Evolutionary conservation across 331 rosid genomes (phyloP), one percentile per base, ranked within the genome.

Genomic region (Spiraea crenata): DNA sequence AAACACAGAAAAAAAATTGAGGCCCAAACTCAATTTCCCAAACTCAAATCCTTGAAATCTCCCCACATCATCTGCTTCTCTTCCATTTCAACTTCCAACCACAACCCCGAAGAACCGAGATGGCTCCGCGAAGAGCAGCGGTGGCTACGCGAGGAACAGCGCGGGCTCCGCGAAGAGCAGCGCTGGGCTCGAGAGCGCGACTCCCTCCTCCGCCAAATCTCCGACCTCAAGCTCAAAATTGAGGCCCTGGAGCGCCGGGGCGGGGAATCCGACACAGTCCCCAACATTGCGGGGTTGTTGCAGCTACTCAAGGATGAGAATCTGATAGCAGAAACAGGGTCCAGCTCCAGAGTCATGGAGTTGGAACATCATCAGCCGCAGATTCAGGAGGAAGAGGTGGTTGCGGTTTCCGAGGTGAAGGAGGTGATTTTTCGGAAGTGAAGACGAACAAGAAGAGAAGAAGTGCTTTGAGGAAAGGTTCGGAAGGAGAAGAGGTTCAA

Each of bases 81-180:
- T 69, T 74, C 90, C 49, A 20, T 6, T 51, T 46, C 56, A 12
- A n/a, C 77, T 2, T 40, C 80, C 48, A n/a, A 49, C 50, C 40
- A 69, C 17, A 82, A 83, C 55, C 79, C 74, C 70, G 89, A 90
- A 52, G 90, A 87, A 51, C 45, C 75, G 58, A 88, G 89, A 1
- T 89, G 98, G 98, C 88, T 89, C 52, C 92, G 95, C 1, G 98
- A 93, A 42, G 97, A 93, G 59, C 95, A 86, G 60, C 88, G 99
- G 0, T 93, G 99, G 99, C 82, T 91, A 1, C 92, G 93, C 0
- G 96, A 93, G 8, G 93, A 89, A 52, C 83, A 89, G 62, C 82
- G 91, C 0, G 89, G 97, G 97, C 85, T 88, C 55, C 88, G 90
- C 11, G 91, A 87, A 58, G 96, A 93, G 72, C 87, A 84, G 41